Evolutionary conservation across 768 basidiomycete genomes (phyloP), one percentile per base, ranked within the genome.

Genomic region (Gelatoporia subvermispora): DNA sequence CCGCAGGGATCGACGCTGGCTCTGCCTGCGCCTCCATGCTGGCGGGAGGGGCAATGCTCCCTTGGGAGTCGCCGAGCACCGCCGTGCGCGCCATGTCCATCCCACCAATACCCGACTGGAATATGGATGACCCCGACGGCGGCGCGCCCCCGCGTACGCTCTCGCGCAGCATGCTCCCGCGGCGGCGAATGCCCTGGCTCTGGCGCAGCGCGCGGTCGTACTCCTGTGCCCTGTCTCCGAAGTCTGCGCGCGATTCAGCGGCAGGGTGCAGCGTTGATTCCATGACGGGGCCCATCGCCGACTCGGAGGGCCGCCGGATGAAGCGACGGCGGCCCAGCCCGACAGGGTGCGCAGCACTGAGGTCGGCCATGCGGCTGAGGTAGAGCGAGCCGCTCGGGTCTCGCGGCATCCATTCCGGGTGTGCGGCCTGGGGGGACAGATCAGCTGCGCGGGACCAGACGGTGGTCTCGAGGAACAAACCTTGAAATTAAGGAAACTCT

Each of bases 401-500:
- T 0, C 82, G 74, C 0, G 95, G 95, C 52, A 81, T 87, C 95
- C 95, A 99, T 50, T 93, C 90, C 10, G 95, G 95, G 68, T 97
- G 90, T 1, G 92, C 87, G 37, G 92, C 92, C 83, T 86, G 55
- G 3, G 25, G 28, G 25, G 41, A 53, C 25, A 41, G 35, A 38
- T 57, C 31, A 24, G 36, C 20, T 45, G 45, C 31, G 9, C 3
- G 15, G 43, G 10, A 34, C 20, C 4, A 48, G 37, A 8, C 22
- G 17, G 15, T 17, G 45, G 23, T 24, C 17, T 24, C 5, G 8
- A 34, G 36, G 48, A 15, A 43, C 62, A 38, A 37, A 81, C 84
- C 71, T 94, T 95, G 76, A 96, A 96, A 61, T 88, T 91, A 25
- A 95, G 72, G 71, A 96, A 90, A 65, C 88, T 91, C 72, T 98